Evolutionary conservation across 1,139 yeast species (phyloP).

Genomic region (Candida neerlandica): DNA sequence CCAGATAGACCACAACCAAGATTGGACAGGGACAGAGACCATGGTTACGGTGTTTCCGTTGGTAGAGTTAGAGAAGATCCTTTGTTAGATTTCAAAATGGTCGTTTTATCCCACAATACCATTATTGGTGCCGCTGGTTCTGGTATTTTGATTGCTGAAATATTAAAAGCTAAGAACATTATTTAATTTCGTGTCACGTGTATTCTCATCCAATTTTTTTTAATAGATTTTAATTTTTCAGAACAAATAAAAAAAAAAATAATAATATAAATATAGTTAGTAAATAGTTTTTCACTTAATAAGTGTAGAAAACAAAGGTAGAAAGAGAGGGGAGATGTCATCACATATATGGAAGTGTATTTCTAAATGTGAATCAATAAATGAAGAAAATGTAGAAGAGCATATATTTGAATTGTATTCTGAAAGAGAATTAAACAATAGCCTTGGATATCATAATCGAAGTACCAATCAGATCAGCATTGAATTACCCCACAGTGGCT

Average conservation of each 20-base stretch:
- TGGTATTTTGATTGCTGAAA: slow-evolving; percentile 95
- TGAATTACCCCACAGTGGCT: slow-evolving; percentile 29
- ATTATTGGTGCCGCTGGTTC: slow-evolving; percentile 99
- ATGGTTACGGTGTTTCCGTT: slow-evolving; percentile 92
- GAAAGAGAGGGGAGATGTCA: background rate
- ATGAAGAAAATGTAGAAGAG: slow-evolving; percentile 26
- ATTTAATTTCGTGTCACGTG: slow-evolving; percentile 40
- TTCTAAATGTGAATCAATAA: slow-evolving; percentile 10
- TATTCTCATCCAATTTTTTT: background rate
- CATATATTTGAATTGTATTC: slow-evolving; percentile 54
- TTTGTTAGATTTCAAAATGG: slow-evolving; percentile 92
- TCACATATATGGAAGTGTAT: background rate
- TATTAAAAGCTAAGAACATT: slow-evolving; percentile 73
- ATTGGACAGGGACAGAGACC: slow-evolving; percentile 93
- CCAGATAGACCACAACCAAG: slow-evolving; percentile 97
- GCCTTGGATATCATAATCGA: slow-evolving; percentile 54
- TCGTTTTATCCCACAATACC: slow-evolving; percentile 93
- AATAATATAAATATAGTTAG: background rate
- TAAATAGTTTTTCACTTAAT: background rate
- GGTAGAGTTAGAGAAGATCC: slow-evolving; percentile 95
- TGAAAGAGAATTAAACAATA: slow-evolving; percentile 31
- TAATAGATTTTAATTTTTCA: slow-evolving; percentile 2
- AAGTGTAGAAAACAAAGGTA: background rate
- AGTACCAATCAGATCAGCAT: slow-evolving; percentile 31
- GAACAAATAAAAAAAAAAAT: slow-evolving; percentile 1